phyloP scores from a whole-genome alignment of 1,284 basidiomycete genomes.

The Austroboletus niveus region DNA sequence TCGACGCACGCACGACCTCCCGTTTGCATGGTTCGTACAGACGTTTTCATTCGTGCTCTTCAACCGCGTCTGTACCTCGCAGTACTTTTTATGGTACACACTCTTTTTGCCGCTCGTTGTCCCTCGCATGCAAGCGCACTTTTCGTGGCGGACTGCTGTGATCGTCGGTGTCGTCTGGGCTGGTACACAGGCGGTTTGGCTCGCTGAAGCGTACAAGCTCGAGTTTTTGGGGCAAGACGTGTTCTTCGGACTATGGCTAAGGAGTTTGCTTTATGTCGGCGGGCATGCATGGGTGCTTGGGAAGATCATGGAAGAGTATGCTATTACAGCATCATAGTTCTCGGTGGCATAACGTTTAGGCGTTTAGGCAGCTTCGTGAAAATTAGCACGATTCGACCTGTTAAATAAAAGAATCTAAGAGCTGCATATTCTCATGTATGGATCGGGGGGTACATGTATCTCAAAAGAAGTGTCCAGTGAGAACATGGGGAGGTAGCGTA shows the following conservation, averaged over 20 bases:
- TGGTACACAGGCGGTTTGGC: conserved; percentile 80
- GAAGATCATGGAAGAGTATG: conserved; percentile 57
- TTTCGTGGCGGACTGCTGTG: conserved; percentile 46
- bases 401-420: conserved; percentile 23
- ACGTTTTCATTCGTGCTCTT: conserved; percentile 90
- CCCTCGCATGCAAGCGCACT: conserved; percentile 48
- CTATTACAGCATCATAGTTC: neutral
- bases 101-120: conserved; percentile 86
- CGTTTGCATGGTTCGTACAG: conserved; percentile 89
- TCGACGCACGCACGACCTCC: conserved; percentile 51
- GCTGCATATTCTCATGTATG: conserved; percentile 21
- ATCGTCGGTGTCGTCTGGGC: conserved; percentile 60
- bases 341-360: neutral
- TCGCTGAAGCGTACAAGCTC: conserved; percentile 82
- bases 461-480: conserved; percentile 11
- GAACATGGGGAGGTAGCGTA: conserved; percentile 24
- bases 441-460: conserved; percentile 10
- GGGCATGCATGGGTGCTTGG: conserved; percentile 78
- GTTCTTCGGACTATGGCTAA: conserved; percentile 73
- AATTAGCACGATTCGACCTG: conserved; percentile 1
- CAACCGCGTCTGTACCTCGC: conserved; percentile 97
- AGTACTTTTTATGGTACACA: conserved; percentile 99
- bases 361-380: neutral
- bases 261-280: conserved; percentile 71
- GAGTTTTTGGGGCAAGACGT: conserved; percentile 81